Evolutionary conservation across 352 stramenopile genomes (phyloP).

Genomic region (Nothophytophthora sp.): DNA sequence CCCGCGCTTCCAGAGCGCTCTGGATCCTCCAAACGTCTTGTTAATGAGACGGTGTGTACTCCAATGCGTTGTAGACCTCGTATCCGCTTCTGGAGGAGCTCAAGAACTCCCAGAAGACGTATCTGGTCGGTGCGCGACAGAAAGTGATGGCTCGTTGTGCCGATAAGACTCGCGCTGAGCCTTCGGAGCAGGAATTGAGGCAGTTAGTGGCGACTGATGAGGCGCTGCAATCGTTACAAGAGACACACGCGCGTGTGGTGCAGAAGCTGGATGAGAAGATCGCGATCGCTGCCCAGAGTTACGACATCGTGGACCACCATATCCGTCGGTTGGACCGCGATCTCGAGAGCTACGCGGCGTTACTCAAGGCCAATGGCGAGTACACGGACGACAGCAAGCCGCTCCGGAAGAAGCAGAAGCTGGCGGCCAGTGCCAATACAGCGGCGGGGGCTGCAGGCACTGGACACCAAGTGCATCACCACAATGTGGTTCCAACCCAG

Average conservation of each 20-base stretch:
- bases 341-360: slow-evolving; percentile 66
- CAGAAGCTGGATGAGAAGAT: slow-evolving; percentile 91
- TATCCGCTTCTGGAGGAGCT: slow-evolving; percentile 82
- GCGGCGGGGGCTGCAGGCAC: background rate
- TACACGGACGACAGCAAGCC: slow-evolving; percentile 73
- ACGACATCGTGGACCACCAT: slow-evolving; percentile 88
- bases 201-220: slow-evolving; percentile 65
- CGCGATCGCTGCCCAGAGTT: slow-evolving; percentile 83
- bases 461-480: slow-evolving; percentile 15
- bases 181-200: slow-evolving; percentile 64
- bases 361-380: slow-evolving; percentile 78
- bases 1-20: background rate
- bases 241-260: slow-evolving; percentile 71
- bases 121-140: slow-evolving; percentile 57
- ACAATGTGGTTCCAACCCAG: slow-evolving; percentile 5
- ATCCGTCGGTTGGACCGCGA: slow-evolving; percentile 82
- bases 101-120: slow-evolving; percentile 59
- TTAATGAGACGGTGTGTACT: background rate
- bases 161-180: slow-evolving; percentile 45
- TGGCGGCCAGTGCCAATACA: slow-evolving; percentile 9
- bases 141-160: slow-evolving; percentile 66
- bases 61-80: slow-evolving; percentile 46
- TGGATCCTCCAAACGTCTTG: background rate
- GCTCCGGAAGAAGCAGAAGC: slow-evolving; percentile 54
- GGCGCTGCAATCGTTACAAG: slow-evolving; percentile 37